A percentile compares a stretch with the other conserved stretches of the same genome.
Evolutionary conservation across 1,284 basidiomycete species (phyloP).

Genomic region (Sphaerobolus stellatus): DNA sequence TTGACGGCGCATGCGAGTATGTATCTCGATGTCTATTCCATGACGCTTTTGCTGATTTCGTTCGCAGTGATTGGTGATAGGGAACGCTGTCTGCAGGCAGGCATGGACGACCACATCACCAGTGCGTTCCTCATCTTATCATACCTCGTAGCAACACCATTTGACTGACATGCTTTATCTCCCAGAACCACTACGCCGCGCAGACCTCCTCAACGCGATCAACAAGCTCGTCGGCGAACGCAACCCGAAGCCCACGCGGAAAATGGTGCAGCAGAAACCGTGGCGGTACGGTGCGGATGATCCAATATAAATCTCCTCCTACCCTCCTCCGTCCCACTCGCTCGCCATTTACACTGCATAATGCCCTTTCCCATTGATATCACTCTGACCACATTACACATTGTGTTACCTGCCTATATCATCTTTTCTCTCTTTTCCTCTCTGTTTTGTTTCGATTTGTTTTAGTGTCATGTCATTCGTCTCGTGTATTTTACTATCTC

Average conservation of each 20-base stretch:
- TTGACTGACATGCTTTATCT: background rate
- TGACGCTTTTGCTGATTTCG: slow-evolving; percentile 6
- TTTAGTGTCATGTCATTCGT: too few relatives aligned
- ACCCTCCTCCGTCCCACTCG: too few relatives aligned
- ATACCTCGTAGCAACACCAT: background rate
- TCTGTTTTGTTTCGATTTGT: too few relatives aligned
- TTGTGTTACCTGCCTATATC: too few relatives aligned
- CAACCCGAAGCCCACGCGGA: slow-evolving; percentile 11
- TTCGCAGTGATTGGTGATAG: slow-evolving; percentile 88
- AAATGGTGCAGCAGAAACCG: too few relatives aligned
- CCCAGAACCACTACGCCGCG: slow-evolving; percentile 70
- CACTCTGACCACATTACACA: too few relatives aligned
- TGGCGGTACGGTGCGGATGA: too few relatives aligned
- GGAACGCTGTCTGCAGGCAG: slow-evolving; percentile 89
- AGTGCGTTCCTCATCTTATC: slow-evolving; percentile 47
- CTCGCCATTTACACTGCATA: too few relatives aligned
- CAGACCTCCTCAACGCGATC: slow-evolving; percentile 74
- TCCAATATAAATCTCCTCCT: too few relatives aligned
- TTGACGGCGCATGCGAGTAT: slow-evolving; percentile 88
- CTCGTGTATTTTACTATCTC: too few relatives aligned
- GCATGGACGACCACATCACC: slow-evolving; percentile 81
- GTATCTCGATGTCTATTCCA: slow-evolving; percentile 31
- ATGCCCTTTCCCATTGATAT: too few relatives aligned
- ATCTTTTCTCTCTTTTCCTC: too few relatives aligned
- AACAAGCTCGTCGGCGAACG: slow-evolving; percentile 54